A percentile compares a stretch with the other conserved stretches of the same genome.
These are phyloP conservation scores for Phytophthora cactorum DNA, from an alignment of 352 stramenopile genomes.

Conservation along the genomic window DNA sequence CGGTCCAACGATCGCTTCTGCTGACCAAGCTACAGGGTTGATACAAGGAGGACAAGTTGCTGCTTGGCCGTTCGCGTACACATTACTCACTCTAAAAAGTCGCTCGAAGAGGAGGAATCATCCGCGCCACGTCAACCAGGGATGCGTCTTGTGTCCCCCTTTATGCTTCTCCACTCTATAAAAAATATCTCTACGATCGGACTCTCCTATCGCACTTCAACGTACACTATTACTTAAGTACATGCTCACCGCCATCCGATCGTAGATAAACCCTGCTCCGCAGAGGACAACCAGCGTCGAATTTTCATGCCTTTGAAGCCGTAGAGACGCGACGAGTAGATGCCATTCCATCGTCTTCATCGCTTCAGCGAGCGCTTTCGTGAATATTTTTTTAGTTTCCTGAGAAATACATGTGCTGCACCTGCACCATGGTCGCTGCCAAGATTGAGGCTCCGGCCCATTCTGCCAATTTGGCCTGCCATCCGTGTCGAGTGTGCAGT, in stretches of 20 bases:
- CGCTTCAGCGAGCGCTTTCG: neutral
- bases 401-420: neutral
- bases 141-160: constrained; percentile 21
- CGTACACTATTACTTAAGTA: constrained; percentile 22
- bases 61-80: constrained; percentile 29
- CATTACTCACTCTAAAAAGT: constrained; percentile 31
- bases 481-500: constrained; percentile 25
- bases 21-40: constrained; percentile 1
- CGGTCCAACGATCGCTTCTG: constrained; percentile 19
- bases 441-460: neutral
- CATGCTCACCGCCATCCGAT: neutral
- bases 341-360: constrained; percentile 8
- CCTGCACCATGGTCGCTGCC: neutral
- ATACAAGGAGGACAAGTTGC: constrained; percentile 15
- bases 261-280: constrained; percentile 21
- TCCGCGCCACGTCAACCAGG: constrained; percentile 23
- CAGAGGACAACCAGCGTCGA: constrained; percentile 14
- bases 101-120: constrained; percentile 17
- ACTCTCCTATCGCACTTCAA: constrained; percentile 33
- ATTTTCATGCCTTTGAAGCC: constrained; percentile 17
- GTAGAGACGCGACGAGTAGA: constrained; percentile 28
- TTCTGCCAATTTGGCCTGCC: constrained; percentile 1
- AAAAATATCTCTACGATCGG: constrained; percentile 35
- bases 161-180: constrained; percentile 20
- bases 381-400: neutral